Base-by-base conservation (phyloP, 2,329 filamentous ascomycete species). In the Drechslerella stenobrocha region DNA sequence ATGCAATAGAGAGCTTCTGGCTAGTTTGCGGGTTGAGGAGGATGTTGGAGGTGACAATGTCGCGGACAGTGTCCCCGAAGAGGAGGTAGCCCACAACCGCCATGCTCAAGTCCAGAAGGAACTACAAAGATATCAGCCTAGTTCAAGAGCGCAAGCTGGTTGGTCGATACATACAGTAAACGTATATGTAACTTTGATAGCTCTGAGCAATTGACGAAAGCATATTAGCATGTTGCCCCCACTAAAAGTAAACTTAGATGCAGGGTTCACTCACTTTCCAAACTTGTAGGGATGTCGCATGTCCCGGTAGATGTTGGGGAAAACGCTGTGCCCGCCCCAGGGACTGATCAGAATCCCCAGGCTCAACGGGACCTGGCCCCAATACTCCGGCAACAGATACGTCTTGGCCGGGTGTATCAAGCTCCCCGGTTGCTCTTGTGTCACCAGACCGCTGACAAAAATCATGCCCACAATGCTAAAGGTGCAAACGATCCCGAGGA, bases 401-500 rank as follows among this genome's bases (percentile, higher is more conserved):
- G 92, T 95, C 23, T 78, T 79, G 5, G 90, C 88, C 2, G 91
- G 90, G 72, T 93, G 81, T 56, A 87, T 82, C 11, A 98, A 82
- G 9, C 91, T 96, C 8, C 92, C 92, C 0, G 92, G 92, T 0
- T 81, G 76, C 58, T 88, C 79, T 4, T 85, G 82, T 75, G 96
- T 97, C 71, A 90, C 80, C 53, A 96, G 79, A n/a, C 92, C 93
- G 75, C 96, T 90, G 23, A 89, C 78, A 73, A 93, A 83, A 52
- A 96, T 84, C 55, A 95, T 87, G 32, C 86, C 77, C n/a, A 91
- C 87, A 76, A 97, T 96, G 73, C 86, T 86, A 71, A 95, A 87
- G 72, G 89, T 95, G 60, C 84, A 91, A 72, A 96, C 80, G 52
- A 98, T 95, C n/a, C 92, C 92, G 69, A 97, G 79, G 60, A 97